These are phyloP conservation scores for Fusarium neocosmosporiellum DNA, from an alignment of 2,329 filamentous ascomycete species.

Conservation along the genomic window DNA sequence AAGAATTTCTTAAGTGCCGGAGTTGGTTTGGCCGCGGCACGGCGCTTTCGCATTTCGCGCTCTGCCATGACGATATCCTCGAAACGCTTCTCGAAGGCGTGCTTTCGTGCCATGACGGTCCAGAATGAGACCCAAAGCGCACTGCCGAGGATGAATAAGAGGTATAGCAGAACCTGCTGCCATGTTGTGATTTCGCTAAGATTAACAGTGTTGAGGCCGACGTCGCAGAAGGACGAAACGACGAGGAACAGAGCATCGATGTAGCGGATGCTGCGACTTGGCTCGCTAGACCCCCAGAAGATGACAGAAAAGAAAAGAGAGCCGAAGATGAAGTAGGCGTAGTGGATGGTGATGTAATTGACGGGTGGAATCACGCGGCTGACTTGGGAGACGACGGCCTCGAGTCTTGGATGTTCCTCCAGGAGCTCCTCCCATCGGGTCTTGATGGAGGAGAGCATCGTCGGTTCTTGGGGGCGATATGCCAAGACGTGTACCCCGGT, in stretches of 20 bases:
- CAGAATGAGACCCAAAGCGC: conserved; percentile 74
- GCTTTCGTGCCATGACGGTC: conserved; percentile 70
- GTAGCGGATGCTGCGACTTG: conserved; percentile 65
- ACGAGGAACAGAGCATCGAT: conserved; percentile 75
- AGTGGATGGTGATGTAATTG: conserved; percentile 74
- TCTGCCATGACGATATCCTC: conserved; percentile 60
- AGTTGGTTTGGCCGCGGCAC: conserved; percentile 7
- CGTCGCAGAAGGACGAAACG: conserved; percentile 73
- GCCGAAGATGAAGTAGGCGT: conserved; percentile 71
- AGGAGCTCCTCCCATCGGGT: conserved; percentile 36
- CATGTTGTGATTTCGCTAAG: conserved; percentile 72
- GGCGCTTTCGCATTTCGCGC: conserved; percentile 44
- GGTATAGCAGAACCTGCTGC: conserved; percentile 74
- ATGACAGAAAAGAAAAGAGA: conserved; percentile 67
- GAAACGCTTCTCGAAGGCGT: conserved; percentile 72
- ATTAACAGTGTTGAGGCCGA: conserved; percentile 76
- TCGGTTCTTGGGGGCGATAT: conserved; percentile 10
- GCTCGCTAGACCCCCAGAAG: conserved; percentile 69
- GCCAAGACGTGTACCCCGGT: conserved; percentile 23
- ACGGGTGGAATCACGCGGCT: conserved; percentile 52
- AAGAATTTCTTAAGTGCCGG: conserved; percentile 30
- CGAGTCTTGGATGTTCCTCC: conserved; percentile 34
- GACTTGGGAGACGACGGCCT: conserved; percentile 2
- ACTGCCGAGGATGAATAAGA: conserved; percentile 74
- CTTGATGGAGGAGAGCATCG: conserved; percentile 37